Evolutionary conservation across 345 rosid genomes (phyloP).

Genomic region (Brassica cretica): DNA sequence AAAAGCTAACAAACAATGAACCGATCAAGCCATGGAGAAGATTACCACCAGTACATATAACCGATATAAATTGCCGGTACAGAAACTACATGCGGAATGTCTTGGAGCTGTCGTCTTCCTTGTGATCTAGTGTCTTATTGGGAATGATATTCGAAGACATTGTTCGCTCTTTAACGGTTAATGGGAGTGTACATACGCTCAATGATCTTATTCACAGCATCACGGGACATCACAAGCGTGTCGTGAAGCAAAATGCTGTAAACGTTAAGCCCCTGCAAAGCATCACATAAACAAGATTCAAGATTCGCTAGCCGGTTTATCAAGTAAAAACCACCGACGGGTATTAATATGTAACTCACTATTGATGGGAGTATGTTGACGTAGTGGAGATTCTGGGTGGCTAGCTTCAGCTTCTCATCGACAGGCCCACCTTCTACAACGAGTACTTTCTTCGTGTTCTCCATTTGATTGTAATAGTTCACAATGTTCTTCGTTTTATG

Average conservation of each 20-base stretch:
- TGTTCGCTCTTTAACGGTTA: conserved; percentile 52
- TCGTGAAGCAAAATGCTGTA: conserved; percentile 89
- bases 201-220: conserved; percentile 74
- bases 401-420: conserved; percentile 81
- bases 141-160: not conserved
- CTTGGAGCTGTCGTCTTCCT: conserved; percentile 8
- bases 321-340: not conserved
- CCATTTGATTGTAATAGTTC: conserved; percentile 67
- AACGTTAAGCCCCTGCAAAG: conserved; percentile 81
- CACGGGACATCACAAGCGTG: conserved; percentile 87
- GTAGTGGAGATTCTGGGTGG: conserved; percentile 87
- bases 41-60: conserved; percentile 2
- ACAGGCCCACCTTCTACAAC: conserved; percentile 76
- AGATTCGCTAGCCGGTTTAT: not conserved
- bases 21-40: conserved; percentile 5
- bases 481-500: conserved; percentile 89
- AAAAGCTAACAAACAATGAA: not conserved
- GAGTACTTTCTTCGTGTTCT: conserved; percentile 76
- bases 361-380: conserved; percentile 86
- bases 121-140: conserved; percentile 23
- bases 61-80: conserved; percentile 14
- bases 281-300: conserved; percentile 17
- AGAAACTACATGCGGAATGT: not conserved
- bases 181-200: conserved; percentile 83
- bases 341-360: conserved; percentile 53